Evolutionary conservation across 495 filamentous ascomycete species (phyloP), one percentile per base, ranked within the genome.

Genomic region (Monascus purpureus): DNA sequence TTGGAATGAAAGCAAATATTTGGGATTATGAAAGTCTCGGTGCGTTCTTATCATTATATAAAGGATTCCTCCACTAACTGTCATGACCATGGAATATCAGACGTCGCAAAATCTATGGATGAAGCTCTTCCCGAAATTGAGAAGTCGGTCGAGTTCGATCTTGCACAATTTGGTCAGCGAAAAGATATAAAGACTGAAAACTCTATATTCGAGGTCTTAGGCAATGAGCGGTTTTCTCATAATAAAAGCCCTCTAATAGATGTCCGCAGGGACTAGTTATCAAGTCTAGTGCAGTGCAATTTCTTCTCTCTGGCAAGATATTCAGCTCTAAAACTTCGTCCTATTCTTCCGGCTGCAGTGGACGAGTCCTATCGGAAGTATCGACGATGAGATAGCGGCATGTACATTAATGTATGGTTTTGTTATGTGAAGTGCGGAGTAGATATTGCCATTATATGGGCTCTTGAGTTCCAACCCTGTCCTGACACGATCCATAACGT

Each of bases 1-100:
- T 96, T 16, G 90, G 90, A 46, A 93, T 97, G 87, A 97, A 97
- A 67, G 88, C 92, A 15, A 95, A 97, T 48, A 68, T 96, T 28
- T 97, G 80, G 78, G 80, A 88, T 47, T 80, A 80, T 61, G 73
- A 80, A 43, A 71, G 68, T 36, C 48, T 93, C 18, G 79, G 82
- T 70, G 57, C 33, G 47, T 32, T 36, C 14, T 3, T 9, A 19
- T 14, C 4, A 8, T 24, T 16, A 13, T 13, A 24, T 17, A 6
- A 12, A 11, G 24, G 7, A 25, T 17, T 31, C 11, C 19, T 4
- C 20, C 29, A 22, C 43, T 43, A 30, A 44, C 26, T 6, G 28
- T 33, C 12, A 22, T 22, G 20, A 22, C 4, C 4, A 22, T 9
- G 5, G 20, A 5, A 9, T 46, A 24, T 25, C 38, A 88, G 82